phyloP scores from a whole-genome alignment of 2,329 filamentous ascomycete species.

The Cladosporium velox region DNA sequence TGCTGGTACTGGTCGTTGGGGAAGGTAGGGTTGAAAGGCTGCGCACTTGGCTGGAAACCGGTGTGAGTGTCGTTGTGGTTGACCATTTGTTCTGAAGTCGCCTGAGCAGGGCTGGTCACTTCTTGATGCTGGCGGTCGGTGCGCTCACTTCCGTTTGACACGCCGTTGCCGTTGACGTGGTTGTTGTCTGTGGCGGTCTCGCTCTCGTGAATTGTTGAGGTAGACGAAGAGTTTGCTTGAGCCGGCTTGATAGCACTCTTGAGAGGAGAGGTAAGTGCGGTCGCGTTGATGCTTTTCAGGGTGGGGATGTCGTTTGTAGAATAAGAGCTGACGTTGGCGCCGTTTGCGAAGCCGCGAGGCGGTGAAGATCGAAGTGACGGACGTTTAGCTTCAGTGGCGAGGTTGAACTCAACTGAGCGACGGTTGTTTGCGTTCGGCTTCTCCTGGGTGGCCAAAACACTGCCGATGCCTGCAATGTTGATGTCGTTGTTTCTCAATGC shows the following conservation, averaged over 20 bases:
- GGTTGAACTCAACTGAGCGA: slow-evolving; percentile 52
- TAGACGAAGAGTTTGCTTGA: slow-evolving; percentile 47
- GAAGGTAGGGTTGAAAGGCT: slow-evolving; percentile 67
- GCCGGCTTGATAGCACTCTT: slow-evolving; percentile 28
- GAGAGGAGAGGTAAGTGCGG: slow-evolving; percentile 30
- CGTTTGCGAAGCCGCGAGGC: slow-evolving; percentile 58
- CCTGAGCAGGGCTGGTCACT: slow-evolving; percentile 52
- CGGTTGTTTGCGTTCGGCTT: slow-evolving; percentile 46
- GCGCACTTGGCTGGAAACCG: slow-evolving; percentile 75
- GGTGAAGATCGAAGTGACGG: slow-evolving; percentile 57
- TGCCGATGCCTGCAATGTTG: slow-evolving; percentile 41
- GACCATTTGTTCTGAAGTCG: slow-evolving; percentile 49
- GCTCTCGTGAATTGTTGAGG: slow-evolving; percentile 67
- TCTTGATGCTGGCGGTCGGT: slow-evolving; percentile 54
- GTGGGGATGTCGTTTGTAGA: slow-evolving; percentile 89
- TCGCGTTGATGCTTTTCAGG: slow-evolving; percentile 65
- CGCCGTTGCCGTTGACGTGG: slow-evolving; percentile 61
- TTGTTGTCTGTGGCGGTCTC: slow-evolving; percentile 61
- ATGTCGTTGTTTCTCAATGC: slow-evolving; percentile 36
- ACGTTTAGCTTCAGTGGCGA: slow-evolving; percentile 47
- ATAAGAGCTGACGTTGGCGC: slow-evolving; percentile 75
- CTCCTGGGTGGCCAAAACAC: slow-evolving; percentile 44
- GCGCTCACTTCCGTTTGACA: slow-evolving; percentile 10
- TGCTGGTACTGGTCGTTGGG: slow-evolving; percentile 37
- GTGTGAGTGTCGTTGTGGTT: slow-evolving; percentile 62